phyloP scores from a whole-genome alignment of 345 rosid species.

The Moricandia arvensis region DNA sequence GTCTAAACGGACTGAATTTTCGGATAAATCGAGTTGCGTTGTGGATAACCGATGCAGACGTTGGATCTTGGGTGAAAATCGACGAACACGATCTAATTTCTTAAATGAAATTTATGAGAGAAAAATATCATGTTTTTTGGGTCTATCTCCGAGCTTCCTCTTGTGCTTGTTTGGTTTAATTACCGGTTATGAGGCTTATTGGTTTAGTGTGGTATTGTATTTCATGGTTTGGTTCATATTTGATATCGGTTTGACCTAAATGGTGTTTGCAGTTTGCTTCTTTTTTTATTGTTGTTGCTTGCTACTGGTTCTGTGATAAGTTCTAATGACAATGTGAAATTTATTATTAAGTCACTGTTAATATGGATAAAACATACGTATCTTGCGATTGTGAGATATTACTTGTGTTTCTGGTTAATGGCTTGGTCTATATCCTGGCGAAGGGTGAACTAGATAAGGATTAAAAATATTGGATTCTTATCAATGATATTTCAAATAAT shows the following conservation, averaged over 20 bases:
- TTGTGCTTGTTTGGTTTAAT: neutral
- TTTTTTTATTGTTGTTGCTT: neutral
- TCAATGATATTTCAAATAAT: neutral
- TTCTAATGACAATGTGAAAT: neutral
- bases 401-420: neutral
- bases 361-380: neutral
- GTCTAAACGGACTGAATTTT: conserved; percentile 47
- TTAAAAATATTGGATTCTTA: conserved; percentile 15
- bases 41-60: conserved; percentile 59
- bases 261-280: neutral
- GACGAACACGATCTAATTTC: conserved; percentile 49
- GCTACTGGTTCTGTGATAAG: conserved; percentile 6
- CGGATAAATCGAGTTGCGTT: conserved; percentile 54
- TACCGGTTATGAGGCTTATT: neutral
- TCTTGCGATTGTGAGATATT: neutral
- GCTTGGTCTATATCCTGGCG: conserved; percentile 1
- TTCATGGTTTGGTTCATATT: neutral
- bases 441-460: conserved; percentile 6
- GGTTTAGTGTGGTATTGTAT: neutral
- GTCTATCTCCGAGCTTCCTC: neutral
- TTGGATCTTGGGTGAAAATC: conserved; percentile 72
- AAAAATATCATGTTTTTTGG: neutral
- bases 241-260: neutral
- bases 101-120: neutral
- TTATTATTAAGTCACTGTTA: neutral